A percentile compares a stretch with the other conserved stretches of the same genome.
These are phyloP conservation scores for Peniophora sp. DNA, from an alignment of 1,284 basidiomycete genomes.

Conservation along the genomic window DNA sequence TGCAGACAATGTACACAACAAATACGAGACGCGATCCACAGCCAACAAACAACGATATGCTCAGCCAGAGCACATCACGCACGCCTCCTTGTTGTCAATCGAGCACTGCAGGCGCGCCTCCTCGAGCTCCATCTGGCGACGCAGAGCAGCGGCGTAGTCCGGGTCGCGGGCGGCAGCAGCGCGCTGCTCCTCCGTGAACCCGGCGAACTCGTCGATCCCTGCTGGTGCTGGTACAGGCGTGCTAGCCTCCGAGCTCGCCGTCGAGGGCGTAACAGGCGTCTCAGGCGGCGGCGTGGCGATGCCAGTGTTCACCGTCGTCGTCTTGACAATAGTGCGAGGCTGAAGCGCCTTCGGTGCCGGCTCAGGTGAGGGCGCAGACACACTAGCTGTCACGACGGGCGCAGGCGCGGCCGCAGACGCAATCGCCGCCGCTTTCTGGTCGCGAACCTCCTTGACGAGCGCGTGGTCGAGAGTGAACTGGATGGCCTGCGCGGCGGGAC, in stretches of 20 bases:
- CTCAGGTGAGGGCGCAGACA: conserved; percentile 1
- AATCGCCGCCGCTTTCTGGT: conserved; percentile 30
- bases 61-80: conserved; percentile 80
- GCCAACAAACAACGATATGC: background rate
- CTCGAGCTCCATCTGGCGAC: conserved; percentile 72
- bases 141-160: conserved; percentile 78
- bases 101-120: conserved; percentile 79
- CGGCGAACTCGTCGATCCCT: conserved; percentile 18
- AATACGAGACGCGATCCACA: too few relatives aligned
- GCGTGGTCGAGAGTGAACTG: conserved; percentile 95
- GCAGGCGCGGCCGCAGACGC: conserved; percentile 22
- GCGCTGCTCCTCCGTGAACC: conserved; percentile 30
- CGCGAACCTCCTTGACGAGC: conserved; percentile 69
- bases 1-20: too few relatives aligned
- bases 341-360: conserved; percentile 4
- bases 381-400: background rate
- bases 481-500: conserved; percentile 91
- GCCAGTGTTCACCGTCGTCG: conserved; percentile 9
- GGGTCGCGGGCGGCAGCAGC: conserved; percentile 59
- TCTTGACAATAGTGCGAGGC: conserved; percentile 16
- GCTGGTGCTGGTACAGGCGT: background rate
- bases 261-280: conserved; percentile 2
- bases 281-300: conserved; percentile 10
- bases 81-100: conserved; percentile 84
- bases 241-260: conserved; percentile 9